Evolutionary conservation across 2,329 filamentous ascomycete species (phyloP).

Genomic region (Gnomoniopsis smithogilvyi): DNA sequence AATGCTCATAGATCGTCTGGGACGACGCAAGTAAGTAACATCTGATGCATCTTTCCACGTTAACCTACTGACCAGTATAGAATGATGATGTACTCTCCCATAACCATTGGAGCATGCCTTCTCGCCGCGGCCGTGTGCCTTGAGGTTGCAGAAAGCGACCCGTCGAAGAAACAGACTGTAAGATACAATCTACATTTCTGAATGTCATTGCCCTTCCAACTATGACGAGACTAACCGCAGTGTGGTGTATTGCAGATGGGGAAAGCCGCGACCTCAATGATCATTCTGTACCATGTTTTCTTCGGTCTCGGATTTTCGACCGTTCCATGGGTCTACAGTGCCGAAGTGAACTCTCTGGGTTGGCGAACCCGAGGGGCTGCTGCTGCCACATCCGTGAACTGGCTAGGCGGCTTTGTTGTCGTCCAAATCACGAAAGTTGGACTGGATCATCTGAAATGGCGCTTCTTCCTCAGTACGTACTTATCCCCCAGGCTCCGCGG

Average conservation of each 20-base stretch:
- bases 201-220: background rate
- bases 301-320: conserved; percentile 37
- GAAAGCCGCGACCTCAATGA: conserved; percentile 38
- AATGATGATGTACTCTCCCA: conserved; percentile 37
- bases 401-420: conserved; percentile 40
- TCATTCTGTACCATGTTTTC: conserved; percentile 40
- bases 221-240: background rate
- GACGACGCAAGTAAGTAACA: conserved; percentile 32
- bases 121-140: conserved; percentile 32
- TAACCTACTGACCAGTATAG: conserved; percentile 17
- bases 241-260: conserved; percentile 26
- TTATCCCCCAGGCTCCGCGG: background rate
- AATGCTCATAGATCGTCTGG: conserved; percentile 37
- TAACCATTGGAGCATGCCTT: conserved; percentile 33
- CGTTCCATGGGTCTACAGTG: conserved; percentile 39
- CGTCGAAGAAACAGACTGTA: conserved; percentile 27
- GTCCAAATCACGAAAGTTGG: conserved; percentile 42
- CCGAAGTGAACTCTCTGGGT: conserved; percentile 39
- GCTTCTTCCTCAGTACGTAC: conserved; percentile 38
- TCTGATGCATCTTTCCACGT: too few relatives aligned
- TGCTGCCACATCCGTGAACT: conserved; percentile 42
- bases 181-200: background rate
- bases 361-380: conserved; percentile 40
- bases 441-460: conserved; percentile 37
- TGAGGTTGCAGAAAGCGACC: conserved; percentile 16